phyloP scores from a whole-genome alignment of 441 rosid species.

The Capsella rubella region DNA sequence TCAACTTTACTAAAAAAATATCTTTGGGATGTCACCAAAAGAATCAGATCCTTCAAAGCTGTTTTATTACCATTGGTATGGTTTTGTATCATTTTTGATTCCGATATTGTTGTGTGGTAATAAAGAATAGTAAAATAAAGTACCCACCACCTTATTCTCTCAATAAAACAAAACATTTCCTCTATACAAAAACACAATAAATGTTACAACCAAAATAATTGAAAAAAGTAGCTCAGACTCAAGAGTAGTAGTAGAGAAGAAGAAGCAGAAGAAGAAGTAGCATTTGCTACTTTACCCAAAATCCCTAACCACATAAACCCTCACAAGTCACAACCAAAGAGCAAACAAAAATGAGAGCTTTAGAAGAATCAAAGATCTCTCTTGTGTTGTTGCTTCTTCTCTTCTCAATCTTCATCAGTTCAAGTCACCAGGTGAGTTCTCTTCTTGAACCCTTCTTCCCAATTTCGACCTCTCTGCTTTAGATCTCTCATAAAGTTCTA shows the following conservation, averaged over 20 bases:
- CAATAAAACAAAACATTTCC: conserved; percentile 12
- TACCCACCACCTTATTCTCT: conserved; percentile 37
- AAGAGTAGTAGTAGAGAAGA: neutral
- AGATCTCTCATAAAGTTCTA: conserved; percentile 42
- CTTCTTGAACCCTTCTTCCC: neutral
- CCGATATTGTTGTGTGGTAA: conserved; percentile 29
- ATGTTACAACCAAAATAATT: conserved; percentile 43
- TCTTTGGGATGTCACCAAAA: neutral
- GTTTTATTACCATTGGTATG: conserved; percentile 30
- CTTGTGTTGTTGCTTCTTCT: conserved; percentile 35
- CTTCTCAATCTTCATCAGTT: conserved; percentile 39
- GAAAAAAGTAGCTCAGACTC: conserved; percentile 32
- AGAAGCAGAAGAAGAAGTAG: conserved; percentile 2
- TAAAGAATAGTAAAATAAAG: conserved; percentile 16
- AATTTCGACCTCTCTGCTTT: conserved; percentile 23
- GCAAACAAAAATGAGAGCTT: conserved; percentile 33
- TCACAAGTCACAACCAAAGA: neutral
- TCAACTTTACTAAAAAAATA: neutral
- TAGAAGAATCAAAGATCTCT: conserved; percentile 37
- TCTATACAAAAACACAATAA: conserved; percentile 26
- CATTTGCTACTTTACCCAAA: conserved; percentile 38
- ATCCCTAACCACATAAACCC: conserved; percentile 27
- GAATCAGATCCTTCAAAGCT: conserved; percentile 38
- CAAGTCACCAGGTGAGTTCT: conserved; percentile 39
- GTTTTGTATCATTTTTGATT: conserved; percentile 18